These are phyloP conservation scores for Setaria viridis DNA, from an alignment of 202 grass and related monocot genomes.

Conservation along the genomic window DNA sequence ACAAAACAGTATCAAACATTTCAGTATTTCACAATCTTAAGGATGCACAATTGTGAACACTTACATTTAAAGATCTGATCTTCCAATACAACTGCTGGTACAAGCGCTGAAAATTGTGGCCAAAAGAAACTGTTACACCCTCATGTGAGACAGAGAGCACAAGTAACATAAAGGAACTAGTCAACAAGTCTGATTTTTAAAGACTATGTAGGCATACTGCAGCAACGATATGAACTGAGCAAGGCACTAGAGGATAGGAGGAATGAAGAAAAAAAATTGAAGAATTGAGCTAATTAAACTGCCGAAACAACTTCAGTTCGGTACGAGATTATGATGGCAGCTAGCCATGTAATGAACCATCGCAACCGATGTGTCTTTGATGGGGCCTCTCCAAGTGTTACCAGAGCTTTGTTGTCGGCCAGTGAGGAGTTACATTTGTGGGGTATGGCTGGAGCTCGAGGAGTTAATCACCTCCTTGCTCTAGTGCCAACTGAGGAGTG, in stretches of 20 bases:
- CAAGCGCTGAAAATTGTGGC: constrained; percentile 65
- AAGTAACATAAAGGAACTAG: constrained; percentile 14
- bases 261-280: not conserved
- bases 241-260: not conserved
- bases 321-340: constrained; percentile 26
- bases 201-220: constrained; percentile 11
- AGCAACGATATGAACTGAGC: constrained; percentile 4
- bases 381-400: too few species aligned
- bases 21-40: constrained; percentile 46
- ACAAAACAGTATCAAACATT: constrained; percentile 41
- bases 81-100: constrained; percentile 94
- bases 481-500: too few species aligned
- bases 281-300: not conserved
- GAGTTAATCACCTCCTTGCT: too few species aligned
- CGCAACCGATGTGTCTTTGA: too few species aligned
- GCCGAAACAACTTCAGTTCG: not conserved
- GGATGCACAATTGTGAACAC: constrained; percentile 43
- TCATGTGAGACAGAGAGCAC: constrained; percentile 32
- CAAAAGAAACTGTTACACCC: constrained; percentile 48
- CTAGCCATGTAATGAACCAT: not conserved
- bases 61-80: constrained; percentile 84
- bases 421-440: too few species aligned
- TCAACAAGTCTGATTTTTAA: not conserved
- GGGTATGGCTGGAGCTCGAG: too few species aligned
- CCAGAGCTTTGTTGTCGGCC: too few species aligned